Evolutionary conservation across 1,284 basidiomycete genomes (phyloP).

Genomic region (Amylostereum chailletii): DNA sequence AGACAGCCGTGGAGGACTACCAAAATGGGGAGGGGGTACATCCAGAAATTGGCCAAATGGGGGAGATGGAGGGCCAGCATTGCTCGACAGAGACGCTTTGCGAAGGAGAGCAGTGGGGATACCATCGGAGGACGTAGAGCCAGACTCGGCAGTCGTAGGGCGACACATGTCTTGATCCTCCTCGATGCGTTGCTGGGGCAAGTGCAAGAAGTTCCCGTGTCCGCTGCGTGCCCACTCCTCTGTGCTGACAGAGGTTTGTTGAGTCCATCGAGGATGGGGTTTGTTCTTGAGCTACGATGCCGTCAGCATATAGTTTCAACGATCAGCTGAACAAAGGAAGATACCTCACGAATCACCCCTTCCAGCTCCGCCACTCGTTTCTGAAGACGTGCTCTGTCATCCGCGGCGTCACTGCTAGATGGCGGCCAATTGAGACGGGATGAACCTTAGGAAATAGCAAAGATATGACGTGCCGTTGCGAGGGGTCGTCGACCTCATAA

Average conservation of each 20-base stretch:
- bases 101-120: background rate
- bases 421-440: background rate
- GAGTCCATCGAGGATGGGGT: slow-evolving; percentile 59
- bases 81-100: background rate
- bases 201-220: too few relatives aligned
- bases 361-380: slow-evolving; percentile 77
- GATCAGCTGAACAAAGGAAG: slow-evolving; percentile 4
- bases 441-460: background rate
- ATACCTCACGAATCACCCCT: slow-evolving; percentile 71
- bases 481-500: slow-evolving; percentile 77
- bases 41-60: background rate
- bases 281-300: slow-evolving; percentile 50
- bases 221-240: too few relatives aligned
- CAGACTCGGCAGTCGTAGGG: background rate
- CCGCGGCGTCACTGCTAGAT: slow-evolving; percentile 25
- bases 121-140: background rate
- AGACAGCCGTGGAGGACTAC: background rate
- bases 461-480: slow-evolving; percentile 31
- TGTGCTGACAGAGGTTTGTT: slow-evolving; percentile 8
- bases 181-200: background rate
- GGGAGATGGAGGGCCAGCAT: background rate
- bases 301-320: slow-evolving; percentile 4
- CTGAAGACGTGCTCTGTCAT: slow-evolving; percentile 60
- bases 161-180: too few relatives aligned
- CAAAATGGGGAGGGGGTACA: background rate